phyloP scores from a whole-genome alignment of 345 rosid genomes.

The Gossypium thurberi region DNA sequence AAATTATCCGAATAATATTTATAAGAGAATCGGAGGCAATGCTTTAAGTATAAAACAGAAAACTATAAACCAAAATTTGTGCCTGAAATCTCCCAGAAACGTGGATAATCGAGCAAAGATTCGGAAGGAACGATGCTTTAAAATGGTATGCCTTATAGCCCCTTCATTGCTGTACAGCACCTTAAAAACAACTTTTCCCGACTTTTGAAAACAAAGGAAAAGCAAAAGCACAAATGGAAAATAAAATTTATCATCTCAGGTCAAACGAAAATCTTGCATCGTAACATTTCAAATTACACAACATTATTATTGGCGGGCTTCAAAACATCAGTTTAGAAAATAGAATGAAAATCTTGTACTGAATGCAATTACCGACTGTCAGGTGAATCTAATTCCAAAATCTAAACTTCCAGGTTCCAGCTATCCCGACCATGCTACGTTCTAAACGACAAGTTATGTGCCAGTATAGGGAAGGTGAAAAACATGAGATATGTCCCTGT shows the following conservation, averaged over 20 bases:
- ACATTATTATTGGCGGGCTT: neutral
- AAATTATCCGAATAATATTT: no score
- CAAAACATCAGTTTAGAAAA: no score
- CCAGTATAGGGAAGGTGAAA: neutral
- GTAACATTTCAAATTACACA: neutral
- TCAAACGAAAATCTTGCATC: neutral
- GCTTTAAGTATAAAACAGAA: no score
- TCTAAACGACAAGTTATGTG: neutral
- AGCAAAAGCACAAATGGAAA: neutral
- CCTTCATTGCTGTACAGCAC: conserved; percentile 3
- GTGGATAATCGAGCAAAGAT: neutral
- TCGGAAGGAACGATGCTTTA: neutral
- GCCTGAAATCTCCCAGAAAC: neutral
- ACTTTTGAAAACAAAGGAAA: neutral
- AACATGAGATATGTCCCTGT: no score
- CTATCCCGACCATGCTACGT: no score
- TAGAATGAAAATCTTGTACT: no score
- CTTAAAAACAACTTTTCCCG: neutral
- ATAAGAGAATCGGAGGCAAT: no score
- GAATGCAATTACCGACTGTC: neutral
- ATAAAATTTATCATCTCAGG: neutral
- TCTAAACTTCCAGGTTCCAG: neutral
- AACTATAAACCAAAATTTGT: neutral
- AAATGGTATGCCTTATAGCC: neutral
- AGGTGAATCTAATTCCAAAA: neutral